Percentiles rank a stretch among this genome's conserved stretches.
Evolutionary conservation across 1,139 yeast species (phyloP).

Genomic region (Suhomyces panamericanus): DNA sequence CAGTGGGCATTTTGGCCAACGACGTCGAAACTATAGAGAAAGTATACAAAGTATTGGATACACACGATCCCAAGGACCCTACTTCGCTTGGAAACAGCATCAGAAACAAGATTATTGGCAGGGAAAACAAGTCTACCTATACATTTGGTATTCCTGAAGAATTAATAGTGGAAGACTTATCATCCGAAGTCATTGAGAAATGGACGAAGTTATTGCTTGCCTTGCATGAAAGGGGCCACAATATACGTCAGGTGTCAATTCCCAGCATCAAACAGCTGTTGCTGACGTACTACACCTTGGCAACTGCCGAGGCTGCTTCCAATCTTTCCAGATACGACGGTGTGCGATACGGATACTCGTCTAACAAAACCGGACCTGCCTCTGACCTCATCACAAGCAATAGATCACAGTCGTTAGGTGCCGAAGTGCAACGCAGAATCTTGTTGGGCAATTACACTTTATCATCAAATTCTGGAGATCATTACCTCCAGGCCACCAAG

Average conservation of each 20-base stretch:
- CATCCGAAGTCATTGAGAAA: slow-evolving; percentile 42
- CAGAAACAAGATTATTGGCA: slow-evolving; percentile 29
- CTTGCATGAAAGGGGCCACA: slow-evolving; percentile 53
- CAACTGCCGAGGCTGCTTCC: slow-evolving; percentile 93
- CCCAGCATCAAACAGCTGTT: slow-evolving; percentile 68
- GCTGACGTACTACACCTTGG: slow-evolving; percentile 84
- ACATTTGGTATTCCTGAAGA: slow-evolving; percentile 71
- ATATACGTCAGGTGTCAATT: slow-evolving; percentile 60
- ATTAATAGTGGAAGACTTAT: slow-evolving; percentile 57
- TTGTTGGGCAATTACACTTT: slow-evolving; percentile 83
- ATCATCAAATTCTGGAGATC: slow-evolving; percentile 75
- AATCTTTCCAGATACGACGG: slow-evolving; percentile 91
- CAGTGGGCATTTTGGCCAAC: slow-evolving; percentile 79
- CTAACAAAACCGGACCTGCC: slow-evolving; percentile 21
- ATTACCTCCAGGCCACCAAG: slow-evolving; percentile 73
- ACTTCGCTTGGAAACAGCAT: slow-evolving; percentile 54
- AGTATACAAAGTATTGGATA: slow-evolving; percentile 59
- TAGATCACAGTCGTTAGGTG: slow-evolving; percentile 67
- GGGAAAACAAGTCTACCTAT: not conserved
- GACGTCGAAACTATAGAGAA: slow-evolving; percentile 42
- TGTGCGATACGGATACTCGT: slow-evolving; percentile 68
- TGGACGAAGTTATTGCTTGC: slow-evolving; percentile 44
- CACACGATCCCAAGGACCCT: slow-evolving; percentile 74
- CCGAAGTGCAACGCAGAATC: slow-evolving; percentile 80
- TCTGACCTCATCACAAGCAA: slow-evolving; percentile 53